Conservation (phyloP, 371 early-diverging fungal genomes). For the Actinomortierella wolfii region DNA sequence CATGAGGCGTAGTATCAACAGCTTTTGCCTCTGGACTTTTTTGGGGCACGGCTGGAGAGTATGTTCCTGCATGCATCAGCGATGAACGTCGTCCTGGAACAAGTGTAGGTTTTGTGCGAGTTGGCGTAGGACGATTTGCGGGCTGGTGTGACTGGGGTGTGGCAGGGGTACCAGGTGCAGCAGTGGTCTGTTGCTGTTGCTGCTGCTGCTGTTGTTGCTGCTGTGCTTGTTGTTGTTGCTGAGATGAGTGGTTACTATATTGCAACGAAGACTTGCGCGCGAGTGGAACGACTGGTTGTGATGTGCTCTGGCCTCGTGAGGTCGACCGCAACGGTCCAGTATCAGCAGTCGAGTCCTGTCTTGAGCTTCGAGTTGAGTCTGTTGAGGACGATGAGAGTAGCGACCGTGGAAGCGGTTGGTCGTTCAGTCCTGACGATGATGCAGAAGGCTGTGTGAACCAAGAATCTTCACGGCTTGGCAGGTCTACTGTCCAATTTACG, state of each 20-base stretch:
- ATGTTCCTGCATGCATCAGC: too few species aligned
- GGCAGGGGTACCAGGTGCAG: neutral
- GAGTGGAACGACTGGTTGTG: neutral
- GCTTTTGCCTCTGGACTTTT: too few species aligned
- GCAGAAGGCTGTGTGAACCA: conserved; percentile 15
- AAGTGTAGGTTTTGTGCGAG: too few species aligned
- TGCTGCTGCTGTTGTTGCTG: conserved; percentile 1
- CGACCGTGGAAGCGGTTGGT: conserved; percentile 15
- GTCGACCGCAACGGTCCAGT: too few species aligned
- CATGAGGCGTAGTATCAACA: too few species aligned
- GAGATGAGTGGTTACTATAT: neutral
- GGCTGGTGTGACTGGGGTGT: conserved; percentile 2
- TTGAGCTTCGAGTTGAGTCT: neutral
- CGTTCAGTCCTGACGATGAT: conserved; percentile 10
- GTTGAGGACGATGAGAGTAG: neutral
- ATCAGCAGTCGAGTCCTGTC: too few species aligned
- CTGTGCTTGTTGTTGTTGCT: neutral
- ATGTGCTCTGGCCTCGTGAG: conserved; percentile 2
- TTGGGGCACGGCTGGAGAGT: too few species aligned
- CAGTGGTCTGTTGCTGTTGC: neutral
- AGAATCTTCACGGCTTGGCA: conserved; percentile 28
- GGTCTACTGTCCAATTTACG: conserved; percentile 34
- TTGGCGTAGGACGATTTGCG: neutral
- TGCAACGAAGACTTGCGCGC: neutral
- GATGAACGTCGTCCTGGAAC: conserved; percentile 30